phyloP scores from a whole-genome alignment of 2,329 filamentous ascomycete species.

The Trichophyton mentagrophytes region DNA sequence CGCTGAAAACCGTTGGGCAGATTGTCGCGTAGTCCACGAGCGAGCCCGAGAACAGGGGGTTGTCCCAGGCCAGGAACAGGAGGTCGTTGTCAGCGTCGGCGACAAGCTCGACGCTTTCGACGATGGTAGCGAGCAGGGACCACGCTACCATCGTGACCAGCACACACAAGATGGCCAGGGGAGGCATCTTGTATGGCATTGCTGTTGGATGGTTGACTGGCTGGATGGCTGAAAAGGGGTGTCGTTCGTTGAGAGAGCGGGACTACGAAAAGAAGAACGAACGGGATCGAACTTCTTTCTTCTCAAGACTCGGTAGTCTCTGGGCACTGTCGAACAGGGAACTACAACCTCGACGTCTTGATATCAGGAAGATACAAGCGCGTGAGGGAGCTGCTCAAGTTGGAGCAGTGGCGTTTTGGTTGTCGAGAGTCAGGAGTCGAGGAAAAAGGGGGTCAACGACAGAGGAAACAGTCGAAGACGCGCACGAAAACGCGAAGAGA shows the following conservation, averaged over 20 bases:
- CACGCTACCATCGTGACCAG: background rate
- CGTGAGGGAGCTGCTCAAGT: background rate
- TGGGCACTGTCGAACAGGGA: background rate
- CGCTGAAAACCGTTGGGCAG: constrained; percentile 6
- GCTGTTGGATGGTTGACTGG: background rate
- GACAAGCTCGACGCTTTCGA: background rate
- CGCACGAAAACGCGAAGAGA: background rate
- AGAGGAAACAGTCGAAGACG: background rate
- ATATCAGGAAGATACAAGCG: background rate
- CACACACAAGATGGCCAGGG: background rate
- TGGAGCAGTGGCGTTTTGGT: background rate
- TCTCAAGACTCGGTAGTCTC: background rate
- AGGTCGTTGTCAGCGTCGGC: background rate
- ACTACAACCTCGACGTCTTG: background rate
- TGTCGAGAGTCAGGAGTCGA: background rate
- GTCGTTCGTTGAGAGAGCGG: background rate
- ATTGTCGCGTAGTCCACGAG: constrained; percentile 7
- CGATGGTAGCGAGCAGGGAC: background rate
- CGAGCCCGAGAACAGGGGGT: background rate
- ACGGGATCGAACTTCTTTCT: background rate
- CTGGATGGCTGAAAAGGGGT: background rate
- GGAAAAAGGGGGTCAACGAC: background rate
- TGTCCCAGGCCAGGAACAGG: constrained; percentile 2
- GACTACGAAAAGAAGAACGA: background rate
- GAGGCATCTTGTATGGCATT: background rate